phyloP scores from a whole-genome alignment of 371 early-diverging fungal genomes.

The Mucor lusitanicus region DNA sequence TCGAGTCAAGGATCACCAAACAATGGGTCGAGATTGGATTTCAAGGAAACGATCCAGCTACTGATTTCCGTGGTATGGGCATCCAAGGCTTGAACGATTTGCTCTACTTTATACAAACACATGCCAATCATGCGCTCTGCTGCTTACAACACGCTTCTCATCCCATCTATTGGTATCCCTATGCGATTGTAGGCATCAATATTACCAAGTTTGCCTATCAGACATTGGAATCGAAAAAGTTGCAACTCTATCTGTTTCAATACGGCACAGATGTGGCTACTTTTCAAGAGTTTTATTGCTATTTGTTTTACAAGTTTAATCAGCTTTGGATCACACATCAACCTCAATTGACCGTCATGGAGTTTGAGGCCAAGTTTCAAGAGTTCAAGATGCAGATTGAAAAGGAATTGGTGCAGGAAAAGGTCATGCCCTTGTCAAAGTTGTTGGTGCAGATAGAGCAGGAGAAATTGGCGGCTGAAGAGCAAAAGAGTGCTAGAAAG shows the following conservation, averaged over 20 bases:
- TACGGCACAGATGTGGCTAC: slow-evolving; percentile 55
- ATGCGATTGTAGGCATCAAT: slow-evolving; percentile 84
- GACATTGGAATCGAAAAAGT: slow-evolving; percentile 61
- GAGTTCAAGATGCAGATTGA: slow-evolving; percentile 58
- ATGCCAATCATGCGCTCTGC: slow-evolving; percentile 55
- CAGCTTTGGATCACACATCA: slow-evolving; percentile 65
- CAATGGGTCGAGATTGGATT: slow-evolving; percentile 82
- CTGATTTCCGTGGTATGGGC: slow-evolving; percentile 90
- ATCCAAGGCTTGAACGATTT: slow-evolving; percentile 77
- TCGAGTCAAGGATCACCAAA: slow-evolving; percentile 51
- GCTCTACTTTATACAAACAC: slow-evolving; percentile 63
- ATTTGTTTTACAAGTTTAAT: slow-evolving; percentile 70
- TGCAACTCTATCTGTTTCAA: slow-evolving; percentile 67
- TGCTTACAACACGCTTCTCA: slow-evolving; percentile 36
- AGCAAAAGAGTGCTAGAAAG: background rate
- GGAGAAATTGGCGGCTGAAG: background rate
- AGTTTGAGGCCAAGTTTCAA: slow-evolving; percentile 69
- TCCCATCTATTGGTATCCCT: slow-evolving; percentile 62
- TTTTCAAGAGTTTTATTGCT: slow-evolving; percentile 76
- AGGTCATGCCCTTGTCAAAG: slow-evolving; percentile 18
- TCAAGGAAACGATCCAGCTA: slow-evolving; percentile 84
- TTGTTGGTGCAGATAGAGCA: background rate
- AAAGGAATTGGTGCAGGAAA: slow-evolving; percentile 29
- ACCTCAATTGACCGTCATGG: slow-evolving; percentile 69
- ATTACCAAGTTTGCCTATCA: slow-evolving; percentile 72